Conservation (phyloP, 2,329 filamentous ascomycete species). For the Ophiobolus disseminans region DNA sequence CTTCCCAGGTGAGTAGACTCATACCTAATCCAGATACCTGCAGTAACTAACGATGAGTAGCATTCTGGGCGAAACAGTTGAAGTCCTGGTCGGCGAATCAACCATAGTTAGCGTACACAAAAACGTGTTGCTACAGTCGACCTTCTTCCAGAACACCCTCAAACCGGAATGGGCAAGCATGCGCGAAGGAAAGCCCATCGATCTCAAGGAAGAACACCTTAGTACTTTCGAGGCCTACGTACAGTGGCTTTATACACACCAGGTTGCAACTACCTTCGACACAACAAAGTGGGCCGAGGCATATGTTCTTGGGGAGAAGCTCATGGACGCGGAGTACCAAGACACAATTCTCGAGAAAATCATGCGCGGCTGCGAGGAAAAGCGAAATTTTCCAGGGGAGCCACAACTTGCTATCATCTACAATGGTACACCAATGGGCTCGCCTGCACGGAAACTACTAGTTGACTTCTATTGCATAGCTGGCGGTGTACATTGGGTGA, state of each 20-base stretch:
- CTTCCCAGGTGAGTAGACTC: background rate
- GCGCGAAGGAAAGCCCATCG: background rate
- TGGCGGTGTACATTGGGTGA: background rate
- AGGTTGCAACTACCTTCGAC: background rate
- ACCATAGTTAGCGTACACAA: background rate
- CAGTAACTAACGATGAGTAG: background rate
- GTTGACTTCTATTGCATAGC: background rate
- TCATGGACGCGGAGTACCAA: conserved; percentile 11
- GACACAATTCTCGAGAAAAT: conserved; percentile 3
- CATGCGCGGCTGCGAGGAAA: background rate
- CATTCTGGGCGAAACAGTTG: background rate
- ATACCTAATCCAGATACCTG: background rate
- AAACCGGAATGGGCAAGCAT: background rate
- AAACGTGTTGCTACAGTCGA: background rate
- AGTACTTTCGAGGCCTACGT: background rate
- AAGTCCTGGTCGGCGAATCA: background rate
- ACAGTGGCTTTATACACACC: background rate
- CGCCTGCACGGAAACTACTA: background rate
- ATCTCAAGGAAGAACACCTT: background rate
- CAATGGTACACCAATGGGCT: background rate
- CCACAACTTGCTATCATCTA: background rate
- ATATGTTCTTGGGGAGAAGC: conserved; percentile 14
- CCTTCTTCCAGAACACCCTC: conserved; percentile 3
- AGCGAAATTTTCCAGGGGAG: background rate
- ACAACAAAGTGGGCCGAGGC: background rate